Evolutionary conservation across 257 asterid genomes (phyloP), one percentile per base, ranked within the genome.

Genomic region (Fraxinus pennsylvanica): DNA sequence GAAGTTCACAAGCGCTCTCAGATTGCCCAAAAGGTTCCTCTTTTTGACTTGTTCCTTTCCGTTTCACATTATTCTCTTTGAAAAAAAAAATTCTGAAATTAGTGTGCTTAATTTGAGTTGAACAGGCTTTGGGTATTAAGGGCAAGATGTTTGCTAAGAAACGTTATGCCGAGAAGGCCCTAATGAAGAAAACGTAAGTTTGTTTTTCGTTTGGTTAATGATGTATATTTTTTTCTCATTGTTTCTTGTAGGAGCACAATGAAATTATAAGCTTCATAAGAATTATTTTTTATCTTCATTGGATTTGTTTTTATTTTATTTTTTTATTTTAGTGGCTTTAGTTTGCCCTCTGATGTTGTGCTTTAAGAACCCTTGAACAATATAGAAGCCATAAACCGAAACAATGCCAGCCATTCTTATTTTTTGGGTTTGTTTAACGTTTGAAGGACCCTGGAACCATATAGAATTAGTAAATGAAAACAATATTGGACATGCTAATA

Each of bases 81-180:
- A 2, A 22, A 70, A 32, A 4, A 17, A n/a, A 12, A n/a, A 39
- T 9, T 41, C 5, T 75, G 73, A 17, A 43, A 47, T 36, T 17
- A 81, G 21, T 74, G 61, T 65, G 27, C 9, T 68, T 74, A 30
- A 43, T 73, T 68, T 72, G 74, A 38, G 72, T 77, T 52, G 80
- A 71, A 73, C 85, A 92, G 99, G 71, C 98, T 13, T 78, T 95
- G 93, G 99, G 99, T 86, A 88, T 93, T 17, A 95, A 93, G 97
- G 99, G 97, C 81, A 93, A 93, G 91, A 85, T 90, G 82, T 43
- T 93, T 66, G 88, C 97, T 36, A 95, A 95, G 98, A 89, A 93
- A 89, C 83, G 90, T 21, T 95, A 95, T 80, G 88, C 94, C 10
- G 97, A 95, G 88, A 95, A 95, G 88, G 97, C 96, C 71, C 90